Evolutionary conservation across 179 eudicot species (phyloP).

Genomic region (Monotropa hypopitys): DNA sequence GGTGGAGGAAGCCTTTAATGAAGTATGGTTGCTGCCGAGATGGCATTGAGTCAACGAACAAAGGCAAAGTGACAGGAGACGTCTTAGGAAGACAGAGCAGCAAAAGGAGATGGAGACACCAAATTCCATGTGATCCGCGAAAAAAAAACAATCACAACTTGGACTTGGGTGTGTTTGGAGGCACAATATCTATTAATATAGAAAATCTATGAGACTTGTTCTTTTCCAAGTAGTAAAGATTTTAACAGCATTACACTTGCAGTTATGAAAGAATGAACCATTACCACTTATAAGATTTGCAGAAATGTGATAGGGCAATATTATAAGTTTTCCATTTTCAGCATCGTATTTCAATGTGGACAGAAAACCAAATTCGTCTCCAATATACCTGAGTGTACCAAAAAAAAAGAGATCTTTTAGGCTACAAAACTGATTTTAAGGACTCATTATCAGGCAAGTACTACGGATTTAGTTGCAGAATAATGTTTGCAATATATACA

Average conservation of each 20-base stretch:
- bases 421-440: slow-evolving; percentile 6
- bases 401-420: slow-evolving; percentile 2
- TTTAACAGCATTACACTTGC: neutral
- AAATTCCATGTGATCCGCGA: neutral
- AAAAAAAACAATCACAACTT: neutral
- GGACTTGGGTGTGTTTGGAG: neutral
- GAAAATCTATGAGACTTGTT: neutral
- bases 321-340: slow-evolving; percentile 45
- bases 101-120: neutral
- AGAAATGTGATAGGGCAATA: slow-evolving; percentile 56
- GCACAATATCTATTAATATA: neutral
- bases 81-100: neutral
- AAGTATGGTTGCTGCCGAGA: neutral
- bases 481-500: slow-evolving; percentile 29
- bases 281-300: slow-evolving; percentile 61
- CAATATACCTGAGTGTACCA: slow-evolving; percentile 61
- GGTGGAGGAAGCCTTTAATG: neutral
- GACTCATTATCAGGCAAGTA: neutral
- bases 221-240: neutral
- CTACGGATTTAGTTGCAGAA: slow-evolving; percentile 3
- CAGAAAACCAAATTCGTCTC: slow-evolving; percentile 73
- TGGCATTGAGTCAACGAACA: neutral
- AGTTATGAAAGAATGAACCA: neutral
- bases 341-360: slow-evolving; percentile 57
- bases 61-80: neutral